These are phyloP conservation scores for Hirsutella thompsonii DNA, from an alignment of 2,329 filamentous ascomycete genomes.

Conservation along the genomic window DNA sequence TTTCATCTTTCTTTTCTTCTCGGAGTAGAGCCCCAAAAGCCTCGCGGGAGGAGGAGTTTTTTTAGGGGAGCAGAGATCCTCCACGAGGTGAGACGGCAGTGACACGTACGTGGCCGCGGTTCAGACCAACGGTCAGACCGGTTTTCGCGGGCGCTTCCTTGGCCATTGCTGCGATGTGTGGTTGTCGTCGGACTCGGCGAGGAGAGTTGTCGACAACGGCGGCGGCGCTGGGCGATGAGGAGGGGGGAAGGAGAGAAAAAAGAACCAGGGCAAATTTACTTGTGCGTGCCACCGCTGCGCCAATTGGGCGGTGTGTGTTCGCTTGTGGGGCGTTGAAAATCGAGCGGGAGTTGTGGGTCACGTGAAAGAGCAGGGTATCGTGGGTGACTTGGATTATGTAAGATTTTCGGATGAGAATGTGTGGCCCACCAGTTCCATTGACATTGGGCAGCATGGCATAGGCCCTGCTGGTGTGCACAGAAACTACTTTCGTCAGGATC, in stretches of 20 bases:
- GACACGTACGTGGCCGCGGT: constrained; percentile 50
- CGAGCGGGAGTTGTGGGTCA: constrained; percentile 13
- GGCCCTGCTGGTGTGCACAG: too few species aligned
- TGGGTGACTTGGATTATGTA: neutral
- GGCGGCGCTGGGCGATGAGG: constrained; percentile 15
- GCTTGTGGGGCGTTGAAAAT: neutral
- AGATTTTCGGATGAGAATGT: too few species aligned
- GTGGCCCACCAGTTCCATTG: too few species aligned
- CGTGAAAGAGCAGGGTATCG: constrained; percentile 11
- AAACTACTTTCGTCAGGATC: too few species aligned
- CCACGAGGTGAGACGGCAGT: constrained; percentile 56
- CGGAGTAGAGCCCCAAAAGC: constrained; percentile 3
- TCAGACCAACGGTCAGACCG: constrained; percentile 48
- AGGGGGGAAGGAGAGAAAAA: constrained; percentile 6
- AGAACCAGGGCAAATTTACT: constrained; percentile 9
- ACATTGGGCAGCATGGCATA: too few species aligned
- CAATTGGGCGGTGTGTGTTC: neutral
- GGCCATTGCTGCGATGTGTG: constrained; percentile 37
- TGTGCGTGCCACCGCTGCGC: neutral
- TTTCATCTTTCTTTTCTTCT: constrained; percentile 8
- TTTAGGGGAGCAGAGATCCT: constrained; percentile 48
- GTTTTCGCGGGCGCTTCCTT: constrained; percentile 44
- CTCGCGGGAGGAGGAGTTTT: constrained; percentile 12
- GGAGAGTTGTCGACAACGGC: constrained; percentile 14
- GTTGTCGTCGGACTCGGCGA: constrained; percentile 6